Evolutionary conservation across 1,139 yeast species (phyloP).

Genomic region (Debaryomyces fabryi): DNA sequence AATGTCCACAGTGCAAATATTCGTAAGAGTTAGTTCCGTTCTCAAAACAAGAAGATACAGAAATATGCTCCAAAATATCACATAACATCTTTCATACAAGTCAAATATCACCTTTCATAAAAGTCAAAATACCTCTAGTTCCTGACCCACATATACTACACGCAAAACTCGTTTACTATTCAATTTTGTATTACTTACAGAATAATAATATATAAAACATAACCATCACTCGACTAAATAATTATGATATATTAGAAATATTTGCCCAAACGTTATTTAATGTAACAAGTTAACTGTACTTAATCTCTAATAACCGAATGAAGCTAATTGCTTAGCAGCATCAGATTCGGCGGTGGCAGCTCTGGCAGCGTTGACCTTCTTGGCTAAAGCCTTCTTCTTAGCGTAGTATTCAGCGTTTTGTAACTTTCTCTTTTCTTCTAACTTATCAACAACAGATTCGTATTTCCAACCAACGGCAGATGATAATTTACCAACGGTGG

Average conservation of each 20-base stretch:
- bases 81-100: too few relatives aligned
- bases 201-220: slow-evolving; percentile 10
- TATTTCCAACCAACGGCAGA: slow-evolving; percentile 99
- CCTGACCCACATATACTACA: background rate
- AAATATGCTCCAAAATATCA: too few relatives aligned
- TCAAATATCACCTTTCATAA: too few relatives aligned
- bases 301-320: slow-evolving; percentile 69
- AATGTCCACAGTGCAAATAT: background rate
- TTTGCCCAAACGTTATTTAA: slow-evolving; percentile 7
- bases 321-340: slow-evolving; percentile 73
- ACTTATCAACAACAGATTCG: slow-evolving; percentile 96
- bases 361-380: slow-evolving; percentile 87
- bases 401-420: slow-evolving; percentile 99
- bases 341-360: slow-evolving; percentile 77
- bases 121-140: background rate
- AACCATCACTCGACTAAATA: slow-evolving; percentile 8
- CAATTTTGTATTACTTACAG: slow-evolving; percentile 12
- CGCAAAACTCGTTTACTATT: slow-evolving; percentile 6
- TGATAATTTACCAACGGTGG: slow-evolving; percentile 96
- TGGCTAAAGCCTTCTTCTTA: slow-evolving; percentile 94
- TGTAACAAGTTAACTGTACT: slow-evolving; percentile 5
- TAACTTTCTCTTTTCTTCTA: slow-evolving; percentile 99
- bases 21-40: background rate
- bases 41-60: background rate
- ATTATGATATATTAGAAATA: slow-evolving; percentile 10